A percentile compares a stretch with the other conserved stretches of the same genome.
phyloP scores from a whole-genome alignment of 257 asterid species.

The Fraxinus excelsior region DNA sequence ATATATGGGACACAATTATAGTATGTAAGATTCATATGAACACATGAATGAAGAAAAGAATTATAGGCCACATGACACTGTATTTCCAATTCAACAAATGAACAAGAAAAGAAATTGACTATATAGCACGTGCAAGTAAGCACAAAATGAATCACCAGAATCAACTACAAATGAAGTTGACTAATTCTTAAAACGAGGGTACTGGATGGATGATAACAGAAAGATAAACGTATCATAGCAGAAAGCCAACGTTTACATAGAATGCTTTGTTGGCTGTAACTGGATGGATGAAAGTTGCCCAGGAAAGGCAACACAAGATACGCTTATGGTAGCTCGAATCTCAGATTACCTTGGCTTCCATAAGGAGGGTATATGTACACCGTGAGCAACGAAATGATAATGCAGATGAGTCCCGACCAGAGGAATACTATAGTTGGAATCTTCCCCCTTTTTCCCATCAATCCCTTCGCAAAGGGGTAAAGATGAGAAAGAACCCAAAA shows the following conservation, averaged over 20 bases:
- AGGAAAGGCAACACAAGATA: neutral
- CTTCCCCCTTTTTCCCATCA: constrained; percentile 86
- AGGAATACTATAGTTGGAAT: constrained; percentile 77
- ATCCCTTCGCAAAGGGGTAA: constrained; percentile 85
- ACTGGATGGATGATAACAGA: neutral
- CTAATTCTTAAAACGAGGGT: neutral
- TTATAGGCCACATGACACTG: too few relatives aligned
- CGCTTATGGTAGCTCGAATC: constrained; percentile 43
- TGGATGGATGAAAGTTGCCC: neutral
- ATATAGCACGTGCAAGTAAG: neutral
- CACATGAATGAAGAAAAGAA: too few relatives aligned
- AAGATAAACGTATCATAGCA: too few relatives aligned
- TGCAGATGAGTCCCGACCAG: constrained; percentile 92
- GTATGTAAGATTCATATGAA: too few relatives aligned
- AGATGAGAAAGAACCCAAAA: constrained; percentile 91
- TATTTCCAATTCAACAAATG: too few relatives aligned
- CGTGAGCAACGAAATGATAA: constrained; percentile 69
- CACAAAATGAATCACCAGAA: neutral
- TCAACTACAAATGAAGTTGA: too few relatives aligned
- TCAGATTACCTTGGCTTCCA: constrained; percentile 43
- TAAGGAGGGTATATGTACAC: constrained; percentile 69
- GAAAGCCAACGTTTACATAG: neutral
- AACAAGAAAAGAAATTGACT: neutral
- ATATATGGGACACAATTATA: too few relatives aligned
- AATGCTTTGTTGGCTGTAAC: neutral